Conservation (phyloP, 1,284 basidiomycete species). For the Trametes polyzona region DNA sequence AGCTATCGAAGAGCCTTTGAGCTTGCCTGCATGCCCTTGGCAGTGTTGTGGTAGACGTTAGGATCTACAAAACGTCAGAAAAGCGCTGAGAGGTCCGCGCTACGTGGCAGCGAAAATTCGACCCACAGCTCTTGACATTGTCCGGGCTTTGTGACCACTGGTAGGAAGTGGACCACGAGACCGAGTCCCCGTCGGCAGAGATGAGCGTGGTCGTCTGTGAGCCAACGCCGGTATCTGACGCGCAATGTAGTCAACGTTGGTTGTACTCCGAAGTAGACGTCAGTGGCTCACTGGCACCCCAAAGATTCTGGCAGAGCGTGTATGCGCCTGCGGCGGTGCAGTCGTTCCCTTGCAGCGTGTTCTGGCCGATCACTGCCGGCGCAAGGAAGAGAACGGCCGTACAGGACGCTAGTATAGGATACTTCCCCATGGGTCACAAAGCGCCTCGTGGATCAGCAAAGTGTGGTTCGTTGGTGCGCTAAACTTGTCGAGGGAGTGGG, state of each 20-base stretch:
- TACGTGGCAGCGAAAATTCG: too few relatives aligned
- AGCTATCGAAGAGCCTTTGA: neutral
- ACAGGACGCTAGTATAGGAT: slow-evolving; percentile 3
- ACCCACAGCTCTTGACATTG: slow-evolving; percentile 60
- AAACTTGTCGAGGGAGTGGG: too few relatives aligned
- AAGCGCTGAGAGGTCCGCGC: too few relatives aligned
- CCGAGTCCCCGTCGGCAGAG: slow-evolving; percentile 42
- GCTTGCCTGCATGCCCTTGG: slow-evolving; percentile 50
- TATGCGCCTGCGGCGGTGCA: slow-evolving; percentile 53
- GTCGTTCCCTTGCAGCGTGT: slow-evolving; percentile 28
- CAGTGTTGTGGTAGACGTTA: slow-evolving; percentile 47
- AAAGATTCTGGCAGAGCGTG: slow-evolving; percentile 60
- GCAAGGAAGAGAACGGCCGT: slow-evolving; percentile 1
- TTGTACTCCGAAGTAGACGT: neutral
- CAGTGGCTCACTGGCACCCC: slow-evolving; percentile 47
- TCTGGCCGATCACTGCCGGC: slow-evolving; percentile 7
- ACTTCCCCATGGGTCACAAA: too few relatives aligned
- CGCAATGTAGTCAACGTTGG: neutral
- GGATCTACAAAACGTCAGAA: slow-evolving; percentile 38
- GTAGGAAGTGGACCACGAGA: slow-evolving; percentile 59
- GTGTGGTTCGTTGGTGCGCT: too few relatives aligned
- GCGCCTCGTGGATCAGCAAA: too few relatives aligned
- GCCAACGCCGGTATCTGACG: slow-evolving; percentile 51
- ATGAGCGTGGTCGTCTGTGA: slow-evolving; percentile 53
- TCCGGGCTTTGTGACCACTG: slow-evolving; percentile 57